Evolutionary conservation across 345 rosid genomes (phyloP).

Genomic region (Salix suchowensis): DNA sequence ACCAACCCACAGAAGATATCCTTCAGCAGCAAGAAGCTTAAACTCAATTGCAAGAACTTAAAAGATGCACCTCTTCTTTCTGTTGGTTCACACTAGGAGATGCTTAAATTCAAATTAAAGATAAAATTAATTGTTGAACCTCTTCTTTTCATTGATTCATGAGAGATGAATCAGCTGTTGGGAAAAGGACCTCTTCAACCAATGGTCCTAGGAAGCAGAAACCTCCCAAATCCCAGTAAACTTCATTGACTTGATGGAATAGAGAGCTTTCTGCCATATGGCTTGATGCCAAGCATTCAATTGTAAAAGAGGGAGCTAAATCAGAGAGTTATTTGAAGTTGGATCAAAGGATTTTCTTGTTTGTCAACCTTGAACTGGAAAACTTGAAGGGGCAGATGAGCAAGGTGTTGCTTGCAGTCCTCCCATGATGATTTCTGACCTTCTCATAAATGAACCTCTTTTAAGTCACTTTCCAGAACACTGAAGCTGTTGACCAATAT

Average conservation of each 20-base stretch:
- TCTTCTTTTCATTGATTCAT: not conserved
- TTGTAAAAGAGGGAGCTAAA: not conserved
- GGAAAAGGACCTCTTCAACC: not conserved
- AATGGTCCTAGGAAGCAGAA: not conserved
- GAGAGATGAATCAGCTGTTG: too few species aligned
- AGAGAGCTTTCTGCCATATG: not conserved
- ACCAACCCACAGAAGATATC: not conserved
- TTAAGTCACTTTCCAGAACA: not conserved
- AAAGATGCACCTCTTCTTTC: not conserved
- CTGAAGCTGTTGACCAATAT: not conserved
- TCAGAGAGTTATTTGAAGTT: too few species aligned
- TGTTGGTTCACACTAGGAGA: not conserved
- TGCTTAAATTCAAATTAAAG: not conserved
- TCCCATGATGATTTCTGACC: not conserved
- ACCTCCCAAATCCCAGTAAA: not conserved
- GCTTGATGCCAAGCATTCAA: not conserved
- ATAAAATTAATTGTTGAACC: not conserved
- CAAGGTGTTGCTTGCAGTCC: not conserved
- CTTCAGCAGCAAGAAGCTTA: not conserved
- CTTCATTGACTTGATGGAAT: not conserved
- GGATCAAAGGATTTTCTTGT: not conserved
- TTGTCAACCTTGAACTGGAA: not conserved
- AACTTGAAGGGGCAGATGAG: not conserved
- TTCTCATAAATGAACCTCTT: not conserved
- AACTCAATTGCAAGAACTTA: not conserved